These are phyloP conservation scores for Anthoceros angustus DNA, from an alignment of 225 moss, liverwort and hornwort genomes.

Conservation along the genomic window DNA sequence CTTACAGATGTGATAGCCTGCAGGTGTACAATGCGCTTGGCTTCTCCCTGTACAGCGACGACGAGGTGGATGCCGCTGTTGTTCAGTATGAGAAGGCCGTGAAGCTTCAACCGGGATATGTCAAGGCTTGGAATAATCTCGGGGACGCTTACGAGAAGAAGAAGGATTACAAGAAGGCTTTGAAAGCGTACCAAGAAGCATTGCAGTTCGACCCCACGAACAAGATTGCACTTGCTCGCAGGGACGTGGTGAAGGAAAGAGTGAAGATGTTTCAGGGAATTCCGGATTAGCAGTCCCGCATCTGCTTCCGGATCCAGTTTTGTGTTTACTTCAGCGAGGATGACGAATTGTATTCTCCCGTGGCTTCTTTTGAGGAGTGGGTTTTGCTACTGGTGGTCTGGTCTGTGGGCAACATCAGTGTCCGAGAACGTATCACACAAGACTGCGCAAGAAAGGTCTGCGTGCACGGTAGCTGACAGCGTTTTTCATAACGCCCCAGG, in stretches of 20 bases:
- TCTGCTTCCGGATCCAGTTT: background rate
- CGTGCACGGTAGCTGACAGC: too few species aligned
- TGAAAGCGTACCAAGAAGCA: slow-evolving; percentile 69
- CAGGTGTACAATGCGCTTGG: slow-evolving; percentile 94
- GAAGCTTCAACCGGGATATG: slow-evolving; percentile 80
- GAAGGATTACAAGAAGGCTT: slow-evolving; percentile 46
- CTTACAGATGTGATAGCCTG: background rate
- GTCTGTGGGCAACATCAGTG: too few species aligned
- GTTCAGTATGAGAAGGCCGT: slow-evolving; percentile 71
- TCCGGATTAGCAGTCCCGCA: slow-evolving; percentile 3
- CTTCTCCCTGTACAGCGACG: slow-evolving; percentile 69
- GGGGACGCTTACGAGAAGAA: slow-evolving; percentile 68
- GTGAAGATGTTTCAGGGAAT: slow-evolving; percentile 70
- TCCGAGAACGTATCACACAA: too few species aligned
- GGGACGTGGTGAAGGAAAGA: slow-evolving; percentile 43
- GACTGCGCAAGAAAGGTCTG: too few species aligned
- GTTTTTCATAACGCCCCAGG: too few species aligned
- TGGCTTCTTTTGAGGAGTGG: background rate
- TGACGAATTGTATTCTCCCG: background rate
- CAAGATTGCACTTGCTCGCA: slow-evolving; percentile 58
- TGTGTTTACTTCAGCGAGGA: background rate
- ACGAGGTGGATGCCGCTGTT: slow-evolving; percentile 50
- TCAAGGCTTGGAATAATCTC: slow-evolving; percentile 94
- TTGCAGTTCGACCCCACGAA: slow-evolving; percentile 85
- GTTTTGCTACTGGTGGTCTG: too few species aligned